These are phyloP conservation scores for Vigna unguiculata DNA, from an alignment of 306 rosid genomes.

Conservation along the genomic window DNA sequence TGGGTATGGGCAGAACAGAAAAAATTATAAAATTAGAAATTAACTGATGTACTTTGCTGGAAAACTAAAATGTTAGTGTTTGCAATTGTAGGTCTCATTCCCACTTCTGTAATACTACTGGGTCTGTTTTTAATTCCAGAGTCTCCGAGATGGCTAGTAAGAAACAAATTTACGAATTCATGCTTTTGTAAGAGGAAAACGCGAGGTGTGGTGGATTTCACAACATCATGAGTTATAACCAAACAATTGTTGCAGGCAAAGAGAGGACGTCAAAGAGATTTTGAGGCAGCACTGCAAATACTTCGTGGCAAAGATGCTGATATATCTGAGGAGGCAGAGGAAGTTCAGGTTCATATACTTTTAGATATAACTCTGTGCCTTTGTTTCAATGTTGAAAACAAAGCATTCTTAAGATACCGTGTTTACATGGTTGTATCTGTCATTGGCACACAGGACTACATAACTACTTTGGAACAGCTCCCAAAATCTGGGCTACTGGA, in stretches of 20 bases:
- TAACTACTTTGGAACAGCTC: constrained; percentile 68
- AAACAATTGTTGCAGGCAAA: constrained; percentile 64
- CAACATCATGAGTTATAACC: constrained; percentile 11
- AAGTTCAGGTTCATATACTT: constrained; percentile 74
- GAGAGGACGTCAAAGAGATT: constrained; percentile 64
- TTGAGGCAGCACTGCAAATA: constrained; percentile 65
- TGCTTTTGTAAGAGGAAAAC: background rate
- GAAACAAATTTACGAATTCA: constrained; percentile 36
- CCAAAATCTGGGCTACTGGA: constrained; percentile 77
- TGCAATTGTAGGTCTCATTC: constrained; percentile 82
- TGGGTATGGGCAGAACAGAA: constrained; percentile 2
- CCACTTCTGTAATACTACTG: constrained; percentile 68
- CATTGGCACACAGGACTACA: constrained; percentile 67
- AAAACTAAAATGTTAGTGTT: constrained; percentile 43
- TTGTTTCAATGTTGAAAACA: background rate
- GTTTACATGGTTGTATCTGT: constrained; percentile 26
- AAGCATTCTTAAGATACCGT: constrained; percentile 24
- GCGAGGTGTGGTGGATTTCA: background rate
- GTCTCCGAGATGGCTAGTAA: constrained; percentile 98
- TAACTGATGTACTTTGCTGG: background rate
- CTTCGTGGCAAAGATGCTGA: constrained; percentile 84
- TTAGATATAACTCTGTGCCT: constrained; percentile 39
- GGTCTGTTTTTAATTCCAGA: constrained; percentile 93
- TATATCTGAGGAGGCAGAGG: constrained; percentile 76
- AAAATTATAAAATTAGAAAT: background rate